These are phyloP conservation scores for Pittosporum tobira DNA, from an alignment of 129 eudicot species.

Conservation along the genomic window DNA sequence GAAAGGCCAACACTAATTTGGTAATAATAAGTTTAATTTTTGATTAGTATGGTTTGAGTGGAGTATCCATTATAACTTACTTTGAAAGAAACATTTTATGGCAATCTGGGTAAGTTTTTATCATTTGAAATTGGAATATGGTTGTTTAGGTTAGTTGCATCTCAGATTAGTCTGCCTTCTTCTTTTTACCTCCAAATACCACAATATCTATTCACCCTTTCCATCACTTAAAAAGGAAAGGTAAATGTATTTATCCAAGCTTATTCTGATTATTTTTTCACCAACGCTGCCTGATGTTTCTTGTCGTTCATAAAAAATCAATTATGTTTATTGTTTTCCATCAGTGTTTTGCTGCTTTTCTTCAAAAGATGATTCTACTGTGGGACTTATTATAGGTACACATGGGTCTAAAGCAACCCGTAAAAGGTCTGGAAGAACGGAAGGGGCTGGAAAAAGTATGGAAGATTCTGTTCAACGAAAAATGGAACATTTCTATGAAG, in stretches of 20 bases:
- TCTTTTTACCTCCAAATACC: too few relatives aligned
- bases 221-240: too few relatives aligned
- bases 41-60: background rate
- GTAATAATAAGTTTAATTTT: background rate
- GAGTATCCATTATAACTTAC: background rate
- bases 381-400: conserved; percentile 27
- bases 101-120: too few relatives aligned
- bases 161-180: too few relatives aligned
- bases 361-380: too few relatives aligned
- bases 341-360: background rate
- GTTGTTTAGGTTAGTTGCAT: too few relatives aligned
- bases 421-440: conserved; percentile 50
- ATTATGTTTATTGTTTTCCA: background rate
- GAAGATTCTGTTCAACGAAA: conserved; percentile 92
- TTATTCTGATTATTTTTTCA: background rate
- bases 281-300: background rate
- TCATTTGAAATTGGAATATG: too few relatives aligned
- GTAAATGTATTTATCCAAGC: background rate
- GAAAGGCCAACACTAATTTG: background rate
- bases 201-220: too few relatives aligned
- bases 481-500: conserved; percentile 96
- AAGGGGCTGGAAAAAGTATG: conserved; percentile 89
- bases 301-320: background rate
- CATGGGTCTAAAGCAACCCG: conserved; percentile 38
- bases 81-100: too few relatives aligned